A percentile compares a stretch with the other conserved stretches of the same genome.
Evolutionary conservation across 441 rosid species (phyloP).

Genomic region (Adansonia rubrostipa): DNA sequence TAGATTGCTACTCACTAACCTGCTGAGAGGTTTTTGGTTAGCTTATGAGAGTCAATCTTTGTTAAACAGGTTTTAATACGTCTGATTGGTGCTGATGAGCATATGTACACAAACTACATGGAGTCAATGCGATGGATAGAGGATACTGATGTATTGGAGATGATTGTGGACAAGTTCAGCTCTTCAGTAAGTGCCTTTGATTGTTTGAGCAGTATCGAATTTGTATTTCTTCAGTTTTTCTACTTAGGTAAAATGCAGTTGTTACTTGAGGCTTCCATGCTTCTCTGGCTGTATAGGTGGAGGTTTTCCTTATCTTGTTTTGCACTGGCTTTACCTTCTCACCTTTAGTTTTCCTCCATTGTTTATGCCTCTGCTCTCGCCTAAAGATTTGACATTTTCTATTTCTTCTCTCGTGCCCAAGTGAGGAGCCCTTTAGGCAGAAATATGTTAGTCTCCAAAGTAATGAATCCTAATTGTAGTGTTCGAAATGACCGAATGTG

Average conservation of each 20-base stretch:
- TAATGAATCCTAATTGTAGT: not conserved
- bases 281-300: not conserved
- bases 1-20: not conserved
- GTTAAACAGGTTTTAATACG: constrained; percentile 78
- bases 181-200: constrained; percentile 69
- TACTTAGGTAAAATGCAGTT: constrained; percentile 6
- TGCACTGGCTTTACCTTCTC: not conserved
- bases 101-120: constrained; percentile 67
- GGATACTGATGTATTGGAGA: constrained; percentile 83
- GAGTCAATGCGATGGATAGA: constrained; percentile 91
- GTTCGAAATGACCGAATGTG: not conserved
- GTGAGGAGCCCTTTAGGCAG: not conserved
- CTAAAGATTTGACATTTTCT: not conserved
- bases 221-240: not conserved
- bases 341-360: not conserved
- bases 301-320: not conserved
- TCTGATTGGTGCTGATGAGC: constrained; percentile 89
- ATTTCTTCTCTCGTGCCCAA: not conserved
- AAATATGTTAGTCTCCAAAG: not conserved
- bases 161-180: constrained; percentile 93
- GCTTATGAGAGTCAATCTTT: constrained; percentile 21
- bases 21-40: not conserved
- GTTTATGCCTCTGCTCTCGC: not conserved
- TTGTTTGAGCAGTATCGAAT: constrained; percentile 12
- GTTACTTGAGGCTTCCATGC: not conserved